Evolutionary conservation across 2,329 filamentous ascomycete species (phyloP).

Genomic region (Capronia americana): DNA sequence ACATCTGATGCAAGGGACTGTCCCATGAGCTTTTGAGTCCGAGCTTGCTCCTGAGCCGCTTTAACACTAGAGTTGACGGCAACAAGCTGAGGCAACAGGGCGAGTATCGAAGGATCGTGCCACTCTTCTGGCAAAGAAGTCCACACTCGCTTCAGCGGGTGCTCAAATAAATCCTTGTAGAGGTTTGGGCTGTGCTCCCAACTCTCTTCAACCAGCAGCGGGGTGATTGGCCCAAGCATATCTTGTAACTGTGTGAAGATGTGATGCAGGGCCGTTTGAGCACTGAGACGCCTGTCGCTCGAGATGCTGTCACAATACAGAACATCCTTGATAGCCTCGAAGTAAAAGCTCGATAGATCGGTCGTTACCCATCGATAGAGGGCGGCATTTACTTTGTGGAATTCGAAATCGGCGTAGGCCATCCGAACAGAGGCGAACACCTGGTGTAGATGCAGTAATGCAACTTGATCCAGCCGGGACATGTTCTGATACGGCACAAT

Average conservation of each 20-base stretch:
- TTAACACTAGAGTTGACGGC: constrained; percentile 72
- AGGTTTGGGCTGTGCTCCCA: constrained; percentile 77
- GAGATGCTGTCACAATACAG: constrained; percentile 81
- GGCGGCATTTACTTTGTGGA: constrained; percentile 74
- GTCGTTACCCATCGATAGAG: constrained; percentile 82
- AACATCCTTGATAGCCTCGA: constrained; percentile 89
- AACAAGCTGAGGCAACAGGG: constrained; percentile 48
- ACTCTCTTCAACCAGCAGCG: constrained; percentile 83
- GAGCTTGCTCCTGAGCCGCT: constrained; percentile 71
- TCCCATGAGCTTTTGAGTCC: constrained; percentile 73
- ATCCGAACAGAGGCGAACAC: constrained; percentile 69
- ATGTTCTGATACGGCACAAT: constrained; percentile 46
- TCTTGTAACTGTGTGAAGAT: constrained; percentile 76
- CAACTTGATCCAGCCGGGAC: constrained; percentile 71
- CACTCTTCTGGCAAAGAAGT: constrained; percentile 45
- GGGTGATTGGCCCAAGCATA: constrained; percentile 81
- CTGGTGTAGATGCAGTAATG: constrained; percentile 73
- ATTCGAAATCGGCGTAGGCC: constrained; percentile 75
- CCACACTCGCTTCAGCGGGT: constrained; percentile 53
- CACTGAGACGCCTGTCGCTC: constrained; percentile 64
- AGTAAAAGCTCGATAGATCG: constrained; percentile 90
- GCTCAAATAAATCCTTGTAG: constrained; percentile 60
- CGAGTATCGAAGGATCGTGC: constrained; percentile 23
- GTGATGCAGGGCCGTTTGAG: constrained; percentile 63
- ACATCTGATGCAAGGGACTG: constrained; percentile 82